Conservation (phyloP, 2,329 filamentous ascomycete genomes). For the Fusarium graminum region DNA sequence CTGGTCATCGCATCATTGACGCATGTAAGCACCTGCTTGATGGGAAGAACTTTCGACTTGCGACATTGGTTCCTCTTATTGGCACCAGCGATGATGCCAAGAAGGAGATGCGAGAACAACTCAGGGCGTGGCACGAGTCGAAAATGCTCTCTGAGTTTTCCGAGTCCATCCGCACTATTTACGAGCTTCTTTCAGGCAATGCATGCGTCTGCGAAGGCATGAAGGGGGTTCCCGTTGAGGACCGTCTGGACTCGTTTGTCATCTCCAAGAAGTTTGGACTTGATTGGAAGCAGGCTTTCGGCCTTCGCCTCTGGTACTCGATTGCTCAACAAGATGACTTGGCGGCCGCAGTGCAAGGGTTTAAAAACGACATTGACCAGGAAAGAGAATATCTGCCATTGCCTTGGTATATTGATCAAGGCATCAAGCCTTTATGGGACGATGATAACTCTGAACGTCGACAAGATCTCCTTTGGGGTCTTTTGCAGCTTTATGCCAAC, state of each 20-base stretch:
- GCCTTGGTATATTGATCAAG: constrained; percentile 77
- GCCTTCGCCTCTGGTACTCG: constrained; percentile 90
- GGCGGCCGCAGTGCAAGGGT: constrained; percentile 78
- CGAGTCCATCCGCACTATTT: constrained; percentile 85
- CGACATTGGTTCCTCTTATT: constrained; percentile 85
- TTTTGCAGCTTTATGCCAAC: constrained; percentile 84
- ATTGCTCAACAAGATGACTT: constrained; percentile 77
- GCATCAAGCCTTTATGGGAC: constrained; percentile 69
- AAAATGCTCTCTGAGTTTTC: constrained; percentile 90
- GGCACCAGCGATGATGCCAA: constrained; percentile 77
- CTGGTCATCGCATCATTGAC: constrained; percentile 81
- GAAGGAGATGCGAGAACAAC: constrained; percentile 81
- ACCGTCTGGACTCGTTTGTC: constrained; percentile 82
- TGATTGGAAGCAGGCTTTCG: constrained; percentile 95
- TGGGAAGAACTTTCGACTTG: constrained; percentile 84
- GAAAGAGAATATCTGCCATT: constrained; percentile 78
- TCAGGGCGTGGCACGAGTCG: constrained; percentile 85
- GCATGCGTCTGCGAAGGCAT: constrained; percentile 86
- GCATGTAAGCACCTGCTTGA: constrained; percentile 85
- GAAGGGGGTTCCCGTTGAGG: constrained; percentile 78
- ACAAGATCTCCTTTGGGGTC: constrained; percentile 87
- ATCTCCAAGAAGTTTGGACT: constrained; percentile 87
- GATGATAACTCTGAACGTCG: constrained; percentile 69
- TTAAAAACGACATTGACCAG: constrained; percentile 78
- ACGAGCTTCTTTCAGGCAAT: constrained; percentile 90